Evolutionary conservation across 225 moss, liverwort and hornwort genomes (phyloP), one percentile per base, ranked within the genome.

Genomic region (Anthoceros angustus): DNA sequence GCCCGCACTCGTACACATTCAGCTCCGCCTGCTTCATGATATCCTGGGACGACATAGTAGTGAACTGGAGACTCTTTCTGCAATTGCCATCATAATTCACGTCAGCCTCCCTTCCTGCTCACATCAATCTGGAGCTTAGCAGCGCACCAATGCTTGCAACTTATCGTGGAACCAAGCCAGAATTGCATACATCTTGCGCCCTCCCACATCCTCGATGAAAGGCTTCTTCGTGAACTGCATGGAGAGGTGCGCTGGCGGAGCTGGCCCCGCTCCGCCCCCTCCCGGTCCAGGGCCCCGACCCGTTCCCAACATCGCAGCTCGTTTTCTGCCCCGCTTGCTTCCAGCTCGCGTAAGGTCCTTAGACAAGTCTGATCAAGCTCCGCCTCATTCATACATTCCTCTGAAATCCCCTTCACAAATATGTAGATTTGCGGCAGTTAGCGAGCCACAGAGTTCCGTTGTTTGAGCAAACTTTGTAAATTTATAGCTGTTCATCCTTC

Each of bases 41-140:
- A 71, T 95, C 95, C 68, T 82, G 83, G 26, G 85, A 86, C 55
- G 95, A 95, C 91, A 95, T 91, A 41, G 77, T 84, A 64, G 85
- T 86, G 60, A 95, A 95, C 45, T 81, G 82, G 46, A 95, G 83
- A 66, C 91, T 95, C 75, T 95, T 88, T 66, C 94, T 95, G 85
- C 72, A 70, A 73, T 16, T 16, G 41, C 43, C 21, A 15, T 10
- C 45, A 25, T 25, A 45, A 38, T 25, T 45, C 45, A 68, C 9
- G 7, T 20, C 16, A 24, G 62, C 4, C 25, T 21, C 21, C 18
- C 41, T 18, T 8, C 64, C 41, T 55, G 40, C n/a, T 41, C 21
- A 32, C 64, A 12, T 5, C 23, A 67, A 18, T 12, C 9, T 0
- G 14, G 43, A 61, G 0, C 24, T 18, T 9, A 60, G 60, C 40